phyloP scores from a whole-genome alignment of 225 moss, liverwort and hornwort genomes.

The Pleurozium schreberi region DNA sequence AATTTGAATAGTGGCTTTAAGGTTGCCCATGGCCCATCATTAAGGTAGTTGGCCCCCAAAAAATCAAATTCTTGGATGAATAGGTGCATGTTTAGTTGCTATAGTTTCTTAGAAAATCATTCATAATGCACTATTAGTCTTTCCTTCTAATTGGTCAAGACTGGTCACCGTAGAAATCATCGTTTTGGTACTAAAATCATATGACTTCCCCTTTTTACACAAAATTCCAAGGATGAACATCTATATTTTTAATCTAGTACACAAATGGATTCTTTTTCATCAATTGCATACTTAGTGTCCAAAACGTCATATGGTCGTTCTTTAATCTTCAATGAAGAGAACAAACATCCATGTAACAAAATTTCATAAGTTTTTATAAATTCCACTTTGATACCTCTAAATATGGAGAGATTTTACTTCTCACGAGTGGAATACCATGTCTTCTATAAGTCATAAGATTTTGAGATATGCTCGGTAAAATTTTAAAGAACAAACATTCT shows the following conservation, averaged over 20 bases:
- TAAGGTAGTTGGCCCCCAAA: neutral
- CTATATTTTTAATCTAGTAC: neutral
- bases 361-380: neutral
- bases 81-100: neutral
- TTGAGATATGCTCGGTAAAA: neutral
- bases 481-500: neutral
- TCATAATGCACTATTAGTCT: neutral
- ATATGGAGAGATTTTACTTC: neutral
- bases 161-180: neutral
- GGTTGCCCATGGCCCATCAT: neutral
- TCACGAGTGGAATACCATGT: neutral
- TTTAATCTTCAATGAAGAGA: neutral
- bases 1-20: neutral
- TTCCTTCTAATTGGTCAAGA: too few species aligned
- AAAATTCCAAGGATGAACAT: neutral
- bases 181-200: neutral
- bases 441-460: neutral
- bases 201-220: neutral
- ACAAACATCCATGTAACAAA: rapidly evolving
- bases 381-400: neutral
- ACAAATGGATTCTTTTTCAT: neutral
- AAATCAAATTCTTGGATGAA: neutral
- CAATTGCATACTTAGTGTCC: neutral
- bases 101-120: neutral
- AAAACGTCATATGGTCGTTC: neutral